Percentiles rank a stretch among this genome's conserved stretches.
These are phyloP conservation scores for Penicillium occitanis DNA, from an alignment of 2,329 filamentous ascomycete genomes.

Conservation along the genomic window DNA sequence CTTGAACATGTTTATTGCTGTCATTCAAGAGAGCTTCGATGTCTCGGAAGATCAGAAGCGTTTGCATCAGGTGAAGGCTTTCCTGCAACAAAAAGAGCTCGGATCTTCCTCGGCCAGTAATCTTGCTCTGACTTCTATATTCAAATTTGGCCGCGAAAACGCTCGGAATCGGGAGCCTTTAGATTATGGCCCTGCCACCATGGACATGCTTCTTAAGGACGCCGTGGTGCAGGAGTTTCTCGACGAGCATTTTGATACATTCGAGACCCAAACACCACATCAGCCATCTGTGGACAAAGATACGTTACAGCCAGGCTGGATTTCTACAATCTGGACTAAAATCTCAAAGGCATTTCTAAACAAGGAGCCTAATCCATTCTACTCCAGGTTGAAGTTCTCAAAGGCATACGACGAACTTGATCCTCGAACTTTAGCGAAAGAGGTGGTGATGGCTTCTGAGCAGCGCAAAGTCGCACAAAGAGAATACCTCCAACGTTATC, in stretches of 20 bases:
- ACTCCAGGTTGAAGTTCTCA: conserved; percentile 72
- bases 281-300: conserved; percentile 3
- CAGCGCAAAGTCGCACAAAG: conserved; percentile 83
- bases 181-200: conserved; percentile 85
- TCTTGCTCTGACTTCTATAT: conserved; percentile 60
- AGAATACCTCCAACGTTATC: conserved; percentile 83
- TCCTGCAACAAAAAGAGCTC: conserved; percentile 86
- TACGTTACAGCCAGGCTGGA: conserved; percentile 54
- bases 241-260: conserved; percentile 60
- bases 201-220: conserved; percentile 96
- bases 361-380: conserved; percentile 90
- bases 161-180: conserved; percentile 72
- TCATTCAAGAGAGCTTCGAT: conserved; percentile 99
- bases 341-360: conserved; percentile 58
- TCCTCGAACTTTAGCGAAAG: conserved; percentile 81
- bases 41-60: conserved; percentile 98
- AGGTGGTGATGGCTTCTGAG: conserved; percentile 81
- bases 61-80: conserved; percentile 91
- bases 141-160: conserved; percentile 62
- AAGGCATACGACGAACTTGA: conserved; percentile 76
- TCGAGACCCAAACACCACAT: conserved; percentile 5
- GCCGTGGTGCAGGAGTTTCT: conserved; percentile 93
- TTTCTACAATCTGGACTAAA: conserved; percentile 62
- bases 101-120: conserved; percentile 68
- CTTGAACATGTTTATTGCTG: conserved; percentile 99